A percentile compares a stretch with the other conserved stretches of the same genome.
phyloP scores from a whole-genome alignment of 768 basidiomycete genomes.

The Phlegmacium glaucopus region DNA sequence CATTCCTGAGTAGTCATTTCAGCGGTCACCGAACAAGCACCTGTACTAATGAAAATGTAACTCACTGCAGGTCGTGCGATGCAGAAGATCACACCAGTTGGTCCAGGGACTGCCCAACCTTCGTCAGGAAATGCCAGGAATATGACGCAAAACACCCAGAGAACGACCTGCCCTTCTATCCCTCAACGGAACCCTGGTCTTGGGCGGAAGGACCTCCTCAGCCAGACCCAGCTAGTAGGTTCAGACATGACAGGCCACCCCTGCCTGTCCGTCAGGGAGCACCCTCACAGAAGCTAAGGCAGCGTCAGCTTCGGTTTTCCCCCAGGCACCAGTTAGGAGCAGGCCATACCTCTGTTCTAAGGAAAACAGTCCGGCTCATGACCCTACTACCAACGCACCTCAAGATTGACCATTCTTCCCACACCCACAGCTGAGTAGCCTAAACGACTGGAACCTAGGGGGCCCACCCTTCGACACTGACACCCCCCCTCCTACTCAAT shows the following conservation, averaged over 20 bases:
- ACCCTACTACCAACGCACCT: too few species aligned
- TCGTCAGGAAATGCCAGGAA: constrained; percentile 10
- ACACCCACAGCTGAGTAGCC: background rate
- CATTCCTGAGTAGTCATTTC: constrained; percentile 3
- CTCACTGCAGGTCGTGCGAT: constrained; percentile 10
- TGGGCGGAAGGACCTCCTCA: background rate
- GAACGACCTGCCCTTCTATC: constrained; percentile 14
- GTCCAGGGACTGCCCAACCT: constrained; percentile 15
- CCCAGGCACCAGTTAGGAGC: too few species aligned
- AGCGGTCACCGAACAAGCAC: background rate
- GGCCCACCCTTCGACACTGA: too few species aligned
- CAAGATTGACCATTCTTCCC: too few species aligned
- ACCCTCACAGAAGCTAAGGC: too few species aligned
- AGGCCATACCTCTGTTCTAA: too few species aligned
- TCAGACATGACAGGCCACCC: too few species aligned
- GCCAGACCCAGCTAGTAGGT: background rate
- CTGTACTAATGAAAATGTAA: background rate
- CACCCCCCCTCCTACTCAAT: background rate
- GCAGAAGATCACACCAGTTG: constrained; percentile 14
- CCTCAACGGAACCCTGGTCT: background rate
- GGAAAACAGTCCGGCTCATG: too few species aligned
- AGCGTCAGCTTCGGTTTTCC: too few species aligned
- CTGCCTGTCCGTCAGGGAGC: background rate
- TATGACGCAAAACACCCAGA: constrained; percentile 7
- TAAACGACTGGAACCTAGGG: background rate